Percentiles rank a stretch among this genome's conserved stretches.
Conservation (phyloP, 2,329 filamentous ascomycete species). For the Bipolaris victoriae region DNA sequence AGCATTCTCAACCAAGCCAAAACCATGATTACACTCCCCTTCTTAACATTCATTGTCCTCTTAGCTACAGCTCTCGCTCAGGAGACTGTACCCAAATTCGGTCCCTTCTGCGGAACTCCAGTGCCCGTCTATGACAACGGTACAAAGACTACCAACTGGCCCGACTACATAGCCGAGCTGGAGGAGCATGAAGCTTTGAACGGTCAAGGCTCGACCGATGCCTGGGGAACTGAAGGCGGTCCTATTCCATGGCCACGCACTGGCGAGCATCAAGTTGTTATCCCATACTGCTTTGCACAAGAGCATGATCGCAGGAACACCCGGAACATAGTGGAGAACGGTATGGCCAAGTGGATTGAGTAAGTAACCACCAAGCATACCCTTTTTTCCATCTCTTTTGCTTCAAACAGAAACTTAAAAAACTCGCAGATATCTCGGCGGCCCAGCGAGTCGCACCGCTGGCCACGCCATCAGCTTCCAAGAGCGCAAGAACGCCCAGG, state of each 20-base stretch:
- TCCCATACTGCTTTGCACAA: slow-evolving; percentile 5
- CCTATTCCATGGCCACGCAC: slow-evolving; percentile 4
- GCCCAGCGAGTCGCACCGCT: background rate
- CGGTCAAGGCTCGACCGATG: background rate
- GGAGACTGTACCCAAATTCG: background rate
- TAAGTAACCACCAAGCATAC: background rate
- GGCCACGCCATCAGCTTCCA: slow-evolving; percentile 6
- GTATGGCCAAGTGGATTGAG: slow-evolving; percentile 3
- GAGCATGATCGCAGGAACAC: background rate
- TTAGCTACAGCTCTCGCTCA: background rate
- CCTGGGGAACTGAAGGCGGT: background rate
- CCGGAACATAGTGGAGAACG: background rate
- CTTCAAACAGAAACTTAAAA: background rate
- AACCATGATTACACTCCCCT: background rate
- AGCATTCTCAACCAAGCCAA: background rate
- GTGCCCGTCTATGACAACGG: background rate
- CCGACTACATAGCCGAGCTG: background rate
- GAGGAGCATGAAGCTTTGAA: background rate
- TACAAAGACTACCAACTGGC: background rate
- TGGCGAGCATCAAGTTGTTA: background rate
- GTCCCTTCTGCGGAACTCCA: background rate
- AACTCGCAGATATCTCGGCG: background rate
- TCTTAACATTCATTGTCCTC: background rate
- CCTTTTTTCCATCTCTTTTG: background rate
- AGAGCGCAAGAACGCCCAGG: background rate